phyloP scores from a whole-genome alignment of 805 yeast species.

The Hagleromyces aurorensis region DNA sequence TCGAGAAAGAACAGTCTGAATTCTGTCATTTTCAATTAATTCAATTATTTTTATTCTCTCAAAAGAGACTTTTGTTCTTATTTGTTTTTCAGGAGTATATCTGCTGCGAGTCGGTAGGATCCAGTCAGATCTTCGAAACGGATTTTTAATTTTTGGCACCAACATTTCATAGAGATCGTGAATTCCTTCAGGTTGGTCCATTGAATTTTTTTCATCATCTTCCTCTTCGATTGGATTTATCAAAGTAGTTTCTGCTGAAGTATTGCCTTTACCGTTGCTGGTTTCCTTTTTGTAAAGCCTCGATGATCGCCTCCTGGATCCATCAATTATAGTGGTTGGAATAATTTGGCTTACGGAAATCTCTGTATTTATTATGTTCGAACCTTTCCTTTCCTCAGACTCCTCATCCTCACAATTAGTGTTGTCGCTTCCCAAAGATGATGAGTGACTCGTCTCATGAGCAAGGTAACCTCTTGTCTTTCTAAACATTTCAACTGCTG shows the following conservation, averaged over 20 bases:
- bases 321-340: conserved; percentile 6
- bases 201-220: conserved; percentile 5
- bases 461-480: conserved; percentile 7
- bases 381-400: conserved; percentile 2
- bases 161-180: conserved; percentile 25
- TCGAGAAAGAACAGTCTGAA: conserved; percentile 22
- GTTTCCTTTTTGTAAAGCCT: conserved; percentile 17
- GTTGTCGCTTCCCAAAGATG: too few species aligned
- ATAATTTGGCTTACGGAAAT: conserved; percentile 11
- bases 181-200: conserved; percentile 10
- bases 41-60: conserved; percentile 28
- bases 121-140: conserved; percentile 32
- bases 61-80: conserved; percentile 26
- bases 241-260: conserved; percentile 3
- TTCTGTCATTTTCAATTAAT: conserved; percentile 18
- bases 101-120: conserved; percentile 25
- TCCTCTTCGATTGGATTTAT: conserved; percentile 1
- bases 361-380: conserved; percentile 7
- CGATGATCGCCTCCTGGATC: conserved; percentile 20
- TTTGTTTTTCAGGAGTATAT: conserved; percentile 29
- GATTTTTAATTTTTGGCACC: conserved; percentile 24
- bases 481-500: conserved; percentile 1
- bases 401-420: conserved; percentile 2
- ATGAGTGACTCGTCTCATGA: conserved; percentile 1
- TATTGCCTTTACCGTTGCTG: conserved; percentile 1